These are phyloP conservation scores for Lithohypha guttulata DNA, from an alignment of 2,329 filamentous ascomycete genomes.

Conservation along the genomic window DNA sequence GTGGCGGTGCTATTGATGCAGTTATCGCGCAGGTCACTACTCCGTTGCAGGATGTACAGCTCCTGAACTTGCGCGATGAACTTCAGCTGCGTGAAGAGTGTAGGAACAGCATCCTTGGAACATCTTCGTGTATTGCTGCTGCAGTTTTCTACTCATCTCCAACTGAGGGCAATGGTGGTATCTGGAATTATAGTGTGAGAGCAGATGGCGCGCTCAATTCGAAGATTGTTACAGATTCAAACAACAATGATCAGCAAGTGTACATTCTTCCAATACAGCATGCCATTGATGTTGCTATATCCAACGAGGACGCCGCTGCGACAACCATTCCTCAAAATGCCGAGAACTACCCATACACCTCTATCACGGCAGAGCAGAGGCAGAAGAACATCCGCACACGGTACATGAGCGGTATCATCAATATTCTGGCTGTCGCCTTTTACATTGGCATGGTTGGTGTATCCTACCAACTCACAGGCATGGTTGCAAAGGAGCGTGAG, in stretches of 20 bases:
- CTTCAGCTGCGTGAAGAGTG: slow-evolving; percentile 53
- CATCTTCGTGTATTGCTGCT: slow-evolving; percentile 62
- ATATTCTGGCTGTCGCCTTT: slow-evolving; percentile 67
- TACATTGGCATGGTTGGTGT: slow-evolving; percentile 71
- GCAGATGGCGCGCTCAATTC: slow-evolving; percentile 60
- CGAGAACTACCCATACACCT: slow-evolving; percentile 67
- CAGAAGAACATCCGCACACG: slow-evolving; percentile 52
- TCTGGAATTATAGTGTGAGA: slow-evolving; percentile 81
- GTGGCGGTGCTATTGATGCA: slow-evolving; percentile 58
- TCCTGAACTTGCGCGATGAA: slow-evolving; percentile 45
- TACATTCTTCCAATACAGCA: slow-evolving; percentile 71
- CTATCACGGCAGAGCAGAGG: slow-evolving; percentile 56
- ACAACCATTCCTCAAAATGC: slow-evolving; percentile 31
- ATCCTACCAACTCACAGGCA: slow-evolving; percentile 75
- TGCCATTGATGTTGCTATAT: slow-evolving; percentile 64
- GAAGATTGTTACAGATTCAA: slow-evolving; percentile 53
- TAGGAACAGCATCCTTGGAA: slow-evolving; percentile 52
- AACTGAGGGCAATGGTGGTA: slow-evolving; percentile 50
- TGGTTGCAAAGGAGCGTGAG: slow-evolving; percentile 77
- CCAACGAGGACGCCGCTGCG: slow-evolving; percentile 29
- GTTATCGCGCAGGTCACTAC: slow-evolving; percentile 55
- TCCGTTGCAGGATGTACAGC: slow-evolving; percentile 47
- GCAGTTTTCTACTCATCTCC: slow-evolving; percentile 68
- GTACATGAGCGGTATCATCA: slow-evolving; percentile 65
- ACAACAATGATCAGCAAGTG: slow-evolving; percentile 63